Evolutionary conservation across 1,139 yeast genomes (phyloP), one percentile per base, ranked within the genome.

Genomic region (Pichia sp.): DNA sequence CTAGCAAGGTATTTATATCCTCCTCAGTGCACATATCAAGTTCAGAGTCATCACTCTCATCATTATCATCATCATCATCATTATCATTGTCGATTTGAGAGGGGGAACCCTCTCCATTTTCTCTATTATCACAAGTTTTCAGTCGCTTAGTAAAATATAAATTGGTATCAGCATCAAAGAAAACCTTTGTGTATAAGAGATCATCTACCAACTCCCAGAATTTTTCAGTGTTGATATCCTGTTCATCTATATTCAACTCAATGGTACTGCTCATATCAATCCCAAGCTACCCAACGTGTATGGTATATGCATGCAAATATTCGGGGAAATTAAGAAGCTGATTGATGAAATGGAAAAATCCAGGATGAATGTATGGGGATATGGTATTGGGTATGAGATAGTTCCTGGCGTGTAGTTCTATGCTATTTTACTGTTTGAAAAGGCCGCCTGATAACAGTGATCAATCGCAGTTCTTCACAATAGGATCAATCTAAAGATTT

Each of bases 21-120:
- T 50, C 53, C 29, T 51, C 55, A 1, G 73, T 65, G n/a, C 68
- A 49, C 53, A 67, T 52, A 45, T 69, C n/a, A n/a, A n/a, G n/a
- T n/a, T n/a, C n/a, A n/a, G n/a, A n/a, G n/a, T n/a, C n/a, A n/a
- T n/a, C n/a, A n/a, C n/a, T n/a, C n/a, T n/a, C n/a, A n/a, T n/a
- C n/a, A n/a, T n/a, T n/a, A 1, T 54, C 32, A n/a, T 6, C 10
- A 22, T 22, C 26, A 15, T 18, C 29, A n/a, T 36, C 35, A n/a
- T 34, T 33, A 4, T 25, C 34, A 14, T 31, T 32, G 5, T 21
- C 36, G n/a, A n/a, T n/a, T n/a, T n/a, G n/a, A n/a, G n/a, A n/a
- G n/a, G n/a, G n/a, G n/a, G n/a, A n/a, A n/a, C n/a, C n/a, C 15
- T 39, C 43, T 11, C 15, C 32, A 27, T 3, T 16, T 5, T 8